Evolutionary conservation across 1,284 basidiomycete species (phyloP), one percentile per base, ranked within the genome.

Genomic region (Apiotrichum laibachii): DNA sequence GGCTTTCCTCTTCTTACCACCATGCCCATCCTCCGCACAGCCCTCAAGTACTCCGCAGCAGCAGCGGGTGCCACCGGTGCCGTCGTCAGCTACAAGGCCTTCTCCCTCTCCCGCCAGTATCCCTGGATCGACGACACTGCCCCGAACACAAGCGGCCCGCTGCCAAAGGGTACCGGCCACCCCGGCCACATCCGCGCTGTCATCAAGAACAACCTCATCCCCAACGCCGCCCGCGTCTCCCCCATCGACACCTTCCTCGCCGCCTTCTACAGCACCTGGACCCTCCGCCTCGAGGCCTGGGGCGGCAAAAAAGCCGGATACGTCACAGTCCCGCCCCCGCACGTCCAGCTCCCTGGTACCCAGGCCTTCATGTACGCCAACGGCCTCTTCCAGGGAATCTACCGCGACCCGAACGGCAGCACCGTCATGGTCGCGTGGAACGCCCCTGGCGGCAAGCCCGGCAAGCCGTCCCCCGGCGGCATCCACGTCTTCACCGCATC

Each of bases 381-480:
- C 22, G 55, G 55, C 22, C 21, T 50, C 19, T 56, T 56, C 43
- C 48, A 33, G 19, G 49, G 50, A 10, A 35, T 50, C 5, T 49
- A 42, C 19, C 42, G 42, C 34, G 19, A 49, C 21, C 16, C 13
- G 15, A 8, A 42, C 19, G 31, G 16, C 16, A 31, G 43, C 21
- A 18, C 33, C 5, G 40, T 35, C 15, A 51, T 51, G 55, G 55
- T 56, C 34, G 50, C 18, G 9, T 55, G 54, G 54, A n/a, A 18
- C 43, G 43, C 43, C 1, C 18, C 18, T 5, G n/a, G n/a, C 8
- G 18, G n/a, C 10, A 21, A 21, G 9, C n/a, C 19, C 18, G 19
- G 9, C 43, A 21, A 44, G 18, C 43, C 43, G 19, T 11, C 37
- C 40, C 33, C 48, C n/a, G 6, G n/a, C 9, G 55, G 55, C 40